A percentile compares a stretch with the other conserved stretches of the same genome.
These are phyloP conservation scores for Neovahlkampfia damariscottae DNA, from an alignment of 78 protist genomes.

Conservation along the genomic window DNA sequence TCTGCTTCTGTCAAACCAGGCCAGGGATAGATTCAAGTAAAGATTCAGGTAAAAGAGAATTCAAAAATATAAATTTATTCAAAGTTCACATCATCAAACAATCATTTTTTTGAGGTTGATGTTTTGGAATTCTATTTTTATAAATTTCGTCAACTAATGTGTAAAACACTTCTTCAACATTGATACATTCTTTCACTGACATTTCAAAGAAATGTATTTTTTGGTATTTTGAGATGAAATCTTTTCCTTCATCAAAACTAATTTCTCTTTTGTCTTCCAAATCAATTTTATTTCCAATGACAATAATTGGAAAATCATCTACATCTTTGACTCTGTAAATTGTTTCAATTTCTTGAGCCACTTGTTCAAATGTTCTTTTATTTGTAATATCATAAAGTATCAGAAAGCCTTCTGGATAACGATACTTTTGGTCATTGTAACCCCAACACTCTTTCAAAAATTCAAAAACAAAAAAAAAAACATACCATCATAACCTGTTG, in stretches of 20 bases:
- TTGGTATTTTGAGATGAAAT: conserved; percentile 32
- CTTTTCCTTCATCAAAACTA: conserved; percentile 50
- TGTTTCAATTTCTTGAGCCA: conserved; percentile 37
- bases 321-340: conserved; percentile 50
- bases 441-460: conserved; percentile 35
- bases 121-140: neutral
- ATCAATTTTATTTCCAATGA: conserved; percentile 80
- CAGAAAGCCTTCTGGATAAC: conserved; percentile 78
- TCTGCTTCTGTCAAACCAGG: no score
- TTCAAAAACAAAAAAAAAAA: neutral
- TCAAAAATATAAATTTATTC: neutral
- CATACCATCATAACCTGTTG: conserved; percentile 67
- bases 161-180: conserved; percentile 63
- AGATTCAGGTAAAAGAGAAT: neutral
- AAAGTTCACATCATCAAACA: neutral
- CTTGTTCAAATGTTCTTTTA: conserved; percentile 47
- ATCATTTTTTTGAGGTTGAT: neutral
- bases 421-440: conserved; percentile 54
- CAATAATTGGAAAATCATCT: conserved; percentile 67
- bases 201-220: conserved; percentile 60
- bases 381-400: conserved; percentile 55
- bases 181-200: conserved; percentile 53
- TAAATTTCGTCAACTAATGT: conserved; percentile 40
- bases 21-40: no score
- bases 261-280: conserved; percentile 50